These are phyloP conservation scores for Moniliophthora roreri DNA, from an alignment of 1,284 basidiomycete genomes.

Conservation along the genomic window DNA sequence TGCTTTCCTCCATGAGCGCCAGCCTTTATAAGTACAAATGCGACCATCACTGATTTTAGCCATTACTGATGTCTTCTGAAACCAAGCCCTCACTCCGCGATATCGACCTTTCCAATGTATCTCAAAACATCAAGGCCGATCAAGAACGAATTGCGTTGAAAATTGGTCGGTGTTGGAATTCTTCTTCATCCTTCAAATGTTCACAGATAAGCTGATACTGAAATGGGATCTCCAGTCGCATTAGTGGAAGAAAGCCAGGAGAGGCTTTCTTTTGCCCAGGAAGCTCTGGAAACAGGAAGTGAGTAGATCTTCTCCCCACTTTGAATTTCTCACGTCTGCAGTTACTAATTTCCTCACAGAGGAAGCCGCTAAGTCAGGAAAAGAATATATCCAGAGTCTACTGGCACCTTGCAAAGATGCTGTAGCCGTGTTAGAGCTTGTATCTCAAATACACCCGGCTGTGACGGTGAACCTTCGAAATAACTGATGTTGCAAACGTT, in stretches of 20 bases:
- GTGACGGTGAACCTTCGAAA: background rate
- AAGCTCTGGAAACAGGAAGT: background rate
- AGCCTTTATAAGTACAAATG: too few species aligned
- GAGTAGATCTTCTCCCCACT: background rate
- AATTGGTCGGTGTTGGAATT: background rate
- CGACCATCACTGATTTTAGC: too few species aligned
- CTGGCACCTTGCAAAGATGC: slow-evolving; percentile 3
- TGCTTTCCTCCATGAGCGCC: too few species aligned
- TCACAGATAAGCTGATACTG: background rate
- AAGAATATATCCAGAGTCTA: background rate
- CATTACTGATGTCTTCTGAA: too few species aligned
- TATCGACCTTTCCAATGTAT: slow-evolving; percentile 1
- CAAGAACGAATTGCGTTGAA: background rate
- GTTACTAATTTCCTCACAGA: background rate
- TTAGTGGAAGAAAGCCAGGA: background rate
- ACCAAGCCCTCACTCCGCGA: background rate
- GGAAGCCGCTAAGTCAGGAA: background rate
- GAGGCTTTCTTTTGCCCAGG: background rate
- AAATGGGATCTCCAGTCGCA: background rate
- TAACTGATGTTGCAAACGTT: background rate
- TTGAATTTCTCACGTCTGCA: background rate
- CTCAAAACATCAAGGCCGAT: background rate
- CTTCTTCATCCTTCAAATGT: too few species aligned
- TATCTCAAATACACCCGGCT: background rate
- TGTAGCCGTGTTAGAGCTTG: background rate